These are phyloP conservation scores for Simplicillium sp. DNA, from an alignment of 2,329 filamentous ascomycete genomes.

Conservation along the genomic window DNA sequence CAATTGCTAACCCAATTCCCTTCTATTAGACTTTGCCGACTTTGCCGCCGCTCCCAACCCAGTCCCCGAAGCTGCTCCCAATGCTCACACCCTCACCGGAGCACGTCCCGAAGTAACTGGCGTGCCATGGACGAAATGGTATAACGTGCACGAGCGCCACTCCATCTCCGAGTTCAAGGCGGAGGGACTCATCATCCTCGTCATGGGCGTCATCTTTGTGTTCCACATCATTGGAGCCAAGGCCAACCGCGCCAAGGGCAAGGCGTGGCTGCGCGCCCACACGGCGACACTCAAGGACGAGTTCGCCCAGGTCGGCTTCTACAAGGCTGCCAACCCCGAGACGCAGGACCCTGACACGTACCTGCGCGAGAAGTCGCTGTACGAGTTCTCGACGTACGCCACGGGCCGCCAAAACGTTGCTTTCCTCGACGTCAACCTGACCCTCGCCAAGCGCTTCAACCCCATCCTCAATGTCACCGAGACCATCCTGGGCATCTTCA, in stretches of 20 bases:
- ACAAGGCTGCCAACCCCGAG: conserved; percentile 41
- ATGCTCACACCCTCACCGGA: conserved; percentile 35
- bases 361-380: conserved; percentile 78
- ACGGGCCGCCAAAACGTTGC: conserved; percentile 89
- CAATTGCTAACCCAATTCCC: conserved; percentile 15
- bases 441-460: conserved; percentile 79
- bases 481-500: conserved; percentile 60
- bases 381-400: conserved; percentile 80
- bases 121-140: conserved; percentile 85
- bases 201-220: conserved; percentile 64
- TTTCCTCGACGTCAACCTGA: conserved; percentile 78
- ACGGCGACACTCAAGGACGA: conserved; percentile 64
- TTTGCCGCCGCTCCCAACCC: conserved; percentile 74
- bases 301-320: conserved; percentile 81
- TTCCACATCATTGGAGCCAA: conserved; percentile 75
- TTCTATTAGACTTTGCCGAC: conserved; percentile 76
- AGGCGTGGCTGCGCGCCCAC: conserved; percentile 70
- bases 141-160: conserved; percentile 89
- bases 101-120: conserved; percentile 37
- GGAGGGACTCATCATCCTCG: conserved; percentile 71
- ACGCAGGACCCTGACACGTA: conserved; percentile 34
- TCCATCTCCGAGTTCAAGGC: conserved; percentile 74
- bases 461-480: conserved; percentile 57
- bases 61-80: conserved; percentile 37
- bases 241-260: conserved; percentile 71